These are phyloP conservation scores for Cytospora piceae DNA, from an alignment of 2,329 filamentous ascomycete genomes.

Conservation along the genomic window DNA sequence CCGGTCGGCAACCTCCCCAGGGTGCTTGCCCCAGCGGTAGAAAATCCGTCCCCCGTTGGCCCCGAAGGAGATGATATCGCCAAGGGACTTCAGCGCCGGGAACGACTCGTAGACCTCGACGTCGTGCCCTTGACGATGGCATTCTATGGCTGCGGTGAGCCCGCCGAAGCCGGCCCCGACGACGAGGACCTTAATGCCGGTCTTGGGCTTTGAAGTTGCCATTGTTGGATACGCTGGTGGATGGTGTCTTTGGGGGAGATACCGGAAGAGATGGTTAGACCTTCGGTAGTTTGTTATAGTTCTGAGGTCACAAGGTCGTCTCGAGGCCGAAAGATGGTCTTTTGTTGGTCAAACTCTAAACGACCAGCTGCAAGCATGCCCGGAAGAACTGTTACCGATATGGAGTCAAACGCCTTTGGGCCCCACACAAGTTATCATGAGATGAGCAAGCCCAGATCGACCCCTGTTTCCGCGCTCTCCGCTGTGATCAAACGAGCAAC, in stretches of 20 bases:
- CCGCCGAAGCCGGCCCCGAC: slow-evolving; percentile 62
- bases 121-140: slow-evolving; percentile 62
- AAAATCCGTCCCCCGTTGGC: slow-evolving; percentile 65
- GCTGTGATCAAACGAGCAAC: neutral
- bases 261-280: too few species aligned
- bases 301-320: neutral
- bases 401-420: neutral
- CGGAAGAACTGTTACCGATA: neutral
- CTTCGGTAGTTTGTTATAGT: neutral
- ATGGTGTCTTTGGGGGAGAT: too few species aligned
- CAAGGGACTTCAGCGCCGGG: slow-evolving; percentile 59
- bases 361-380: neutral
- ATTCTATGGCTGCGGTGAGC: slow-evolving; percentile 65
- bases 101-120: slow-evolving; percentile 64
- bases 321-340: neutral
- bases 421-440: too few species aligned
- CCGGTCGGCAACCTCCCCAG: slow-evolving; percentile 49
- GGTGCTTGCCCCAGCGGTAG: slow-evolving; percentile 54
- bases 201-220: slow-evolving; percentile 36
- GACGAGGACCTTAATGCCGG: slow-evolving; percentile 58
- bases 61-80: slow-evolving; percentile 66
- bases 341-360: neutral
- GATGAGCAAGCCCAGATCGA: neutral
- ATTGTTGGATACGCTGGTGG: slow-evolving; percentile 1
- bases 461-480: neutral